A percentile compares a stretch with the other conserved stretches of the same genome.
These are phyloP conservation scores for Turritis glabra DNA, from an alignment of 345 rosid species.

Conservation along the genomic window DNA sequence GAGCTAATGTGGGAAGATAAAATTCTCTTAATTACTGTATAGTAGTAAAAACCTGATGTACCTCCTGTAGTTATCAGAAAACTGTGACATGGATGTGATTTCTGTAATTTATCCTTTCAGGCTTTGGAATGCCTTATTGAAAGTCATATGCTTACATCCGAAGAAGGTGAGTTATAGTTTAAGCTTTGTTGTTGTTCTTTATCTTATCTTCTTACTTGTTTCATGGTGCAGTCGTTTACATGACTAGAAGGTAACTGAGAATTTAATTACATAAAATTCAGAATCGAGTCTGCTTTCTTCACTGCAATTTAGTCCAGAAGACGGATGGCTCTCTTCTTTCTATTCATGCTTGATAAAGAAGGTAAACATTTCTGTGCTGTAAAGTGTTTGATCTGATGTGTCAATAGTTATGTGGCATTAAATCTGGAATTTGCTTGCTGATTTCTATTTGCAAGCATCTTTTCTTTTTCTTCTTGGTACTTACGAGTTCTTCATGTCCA, in stretches of 20 bases:
- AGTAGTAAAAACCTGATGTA: not conserved
- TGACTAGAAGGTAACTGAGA: conserved; percentile 11
- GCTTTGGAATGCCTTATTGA: conserved; percentile 95
- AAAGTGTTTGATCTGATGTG: not conserved
- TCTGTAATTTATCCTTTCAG: conserved; percentile 45
- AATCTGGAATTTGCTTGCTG: not conserved
- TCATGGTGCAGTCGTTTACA: not conserved
- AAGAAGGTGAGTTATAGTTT: conserved; percentile 65
- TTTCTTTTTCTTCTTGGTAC: conserved; percentile 16
- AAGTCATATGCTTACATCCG: conserved; percentile 92
- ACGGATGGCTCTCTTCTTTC: conserved; percentile 91
- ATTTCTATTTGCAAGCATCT: conserved; percentile 3
- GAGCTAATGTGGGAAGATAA: not conserved
- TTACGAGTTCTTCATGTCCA: conserved; percentile 41
- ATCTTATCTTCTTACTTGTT: conserved; percentile 10
- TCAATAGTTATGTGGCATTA: not conserved
- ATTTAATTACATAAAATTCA: conserved; percentile 32
- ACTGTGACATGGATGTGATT: conserved; percentile 2
- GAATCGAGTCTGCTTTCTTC: conserved; percentile 78
- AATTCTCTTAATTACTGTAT: not conserved
- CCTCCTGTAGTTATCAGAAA: not conserved
- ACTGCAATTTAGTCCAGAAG: conserved; percentile 81
- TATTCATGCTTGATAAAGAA: conserved; percentile 93
- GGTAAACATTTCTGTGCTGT: conserved; percentile 42
- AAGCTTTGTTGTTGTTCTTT: not conserved